These are phyloP conservation scores for Leccinum variicolor DNA, from an alignment of 768 basidiomycete species.

Conservation along the genomic window DNA sequence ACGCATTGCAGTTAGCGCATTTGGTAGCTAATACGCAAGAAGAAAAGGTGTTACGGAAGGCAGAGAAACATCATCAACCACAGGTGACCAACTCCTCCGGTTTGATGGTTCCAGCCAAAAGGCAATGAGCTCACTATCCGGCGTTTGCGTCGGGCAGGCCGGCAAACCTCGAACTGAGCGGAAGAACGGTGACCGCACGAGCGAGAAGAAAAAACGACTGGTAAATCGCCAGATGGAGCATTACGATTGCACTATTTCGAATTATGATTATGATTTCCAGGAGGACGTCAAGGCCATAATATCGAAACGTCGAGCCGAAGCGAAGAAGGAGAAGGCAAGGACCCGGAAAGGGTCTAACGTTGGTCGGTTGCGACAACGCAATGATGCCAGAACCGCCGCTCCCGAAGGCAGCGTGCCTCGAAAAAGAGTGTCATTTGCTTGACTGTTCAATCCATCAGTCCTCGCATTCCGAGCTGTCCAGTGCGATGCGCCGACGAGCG, in stretches of 20 bases:
- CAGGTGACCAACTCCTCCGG: slow-evolving; percentile 30
- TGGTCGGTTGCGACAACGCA: slow-evolving; percentile 9
- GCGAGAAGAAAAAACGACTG: slow-evolving; percentile 36
- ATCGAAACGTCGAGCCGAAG: slow-evolving; percentile 33
- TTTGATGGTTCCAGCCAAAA: slow-evolving; percentile 12
- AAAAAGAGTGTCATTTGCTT: slow-evolving; percentile 34
- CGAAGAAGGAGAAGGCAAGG: slow-evolving; percentile 39
- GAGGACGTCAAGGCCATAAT: slow-evolving; percentile 42
- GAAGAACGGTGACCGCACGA: slow-evolving; percentile 24
- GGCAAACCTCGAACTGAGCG: slow-evolving; percentile 27
- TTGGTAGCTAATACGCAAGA: slow-evolving; percentile 47
- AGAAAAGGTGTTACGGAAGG: slow-evolving; percentile 38
- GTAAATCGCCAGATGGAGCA: slow-evolving; percentile 29
- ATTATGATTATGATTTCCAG: slow-evolving; percentile 23
- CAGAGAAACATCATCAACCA: slow-evolving; percentile 37
- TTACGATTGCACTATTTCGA: slow-evolving; percentile 9
- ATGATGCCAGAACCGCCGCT: slow-evolving; percentile 10
- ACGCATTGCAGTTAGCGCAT: slow-evolving; percentile 44
- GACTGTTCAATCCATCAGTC: slow-evolving; percentile 17
- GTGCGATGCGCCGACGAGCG: slow-evolving; percentile 10
- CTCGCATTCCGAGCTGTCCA: slow-evolving; percentile 18
- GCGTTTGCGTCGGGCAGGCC: slow-evolving; percentile 16
- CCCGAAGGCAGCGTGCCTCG: slow-evolving; percentile 20
- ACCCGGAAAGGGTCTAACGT: slow-evolving; percentile 23
- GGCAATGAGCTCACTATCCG: slow-evolving; percentile 18